These are phyloP conservation scores for Plantago elongata DNA, from an alignment of 257 asterid genomes.

Conservation along the genomic window DNA sequence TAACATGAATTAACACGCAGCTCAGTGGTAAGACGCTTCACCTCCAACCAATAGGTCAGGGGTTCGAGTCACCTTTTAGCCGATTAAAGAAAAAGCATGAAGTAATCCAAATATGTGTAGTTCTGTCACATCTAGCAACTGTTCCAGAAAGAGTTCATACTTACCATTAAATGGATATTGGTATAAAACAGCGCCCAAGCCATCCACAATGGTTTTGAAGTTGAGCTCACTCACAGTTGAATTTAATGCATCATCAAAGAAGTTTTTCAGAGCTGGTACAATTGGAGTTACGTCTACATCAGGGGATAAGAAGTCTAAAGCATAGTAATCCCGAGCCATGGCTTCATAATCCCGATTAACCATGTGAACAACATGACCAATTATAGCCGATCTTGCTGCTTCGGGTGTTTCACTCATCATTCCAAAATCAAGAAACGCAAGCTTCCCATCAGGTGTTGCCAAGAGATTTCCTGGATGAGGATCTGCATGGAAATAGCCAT, in stretches of 20 bases:
- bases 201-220: constrained; percentile 92
- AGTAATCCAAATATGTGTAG: constrained; percentile 4
- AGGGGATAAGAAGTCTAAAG: constrained; percentile 82
- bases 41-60: no score
- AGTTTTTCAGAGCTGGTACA: constrained; percentile 77
- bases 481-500: constrained; percentile 98
- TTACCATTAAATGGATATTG: constrained; percentile 91
- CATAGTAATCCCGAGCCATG: constrained; percentile 99
- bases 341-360: constrained; percentile 99
- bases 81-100: no score
- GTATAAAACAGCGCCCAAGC: constrained; percentile 84
- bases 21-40: no score
- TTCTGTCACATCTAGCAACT: constrained; percentile 14
- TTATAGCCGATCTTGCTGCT: constrained; percentile 90
- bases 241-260: constrained; percentile 89
- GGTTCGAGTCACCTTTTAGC: no score
- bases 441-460: constrained; percentile 97
- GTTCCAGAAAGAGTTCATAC: constrained; percentile 23
- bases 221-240: constrained; percentile 95
- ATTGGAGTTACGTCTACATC: constrained; percentile 94
- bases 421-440: constrained; percentile 97
- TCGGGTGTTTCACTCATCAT: constrained; percentile 99
- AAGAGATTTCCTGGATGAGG: constrained; percentile 99
- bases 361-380: constrained; percentile 98
- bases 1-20: no score